Conservation (phyloP, 805 yeast species). For the Teunomyces stri region DNA sequence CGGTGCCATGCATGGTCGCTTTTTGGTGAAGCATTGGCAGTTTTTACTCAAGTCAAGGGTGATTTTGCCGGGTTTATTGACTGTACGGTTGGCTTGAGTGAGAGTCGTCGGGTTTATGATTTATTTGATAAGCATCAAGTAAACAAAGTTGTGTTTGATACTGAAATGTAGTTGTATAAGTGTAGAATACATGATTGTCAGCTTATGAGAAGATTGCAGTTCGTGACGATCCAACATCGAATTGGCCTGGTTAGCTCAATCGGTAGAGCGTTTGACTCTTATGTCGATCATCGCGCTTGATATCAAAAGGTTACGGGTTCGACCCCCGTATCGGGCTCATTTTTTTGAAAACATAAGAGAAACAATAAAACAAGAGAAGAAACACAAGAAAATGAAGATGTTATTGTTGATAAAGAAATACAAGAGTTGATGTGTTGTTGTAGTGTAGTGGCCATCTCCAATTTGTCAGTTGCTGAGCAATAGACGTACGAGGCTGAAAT, state of each 20-base stretch:
- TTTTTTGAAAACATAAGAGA: too few relatives aligned
- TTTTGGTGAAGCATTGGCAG: constrained; percentile 49
- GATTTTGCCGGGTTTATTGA: constrained; percentile 55
- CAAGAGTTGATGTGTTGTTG: too few relatives aligned
- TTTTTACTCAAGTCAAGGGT: constrained; percentile 43
- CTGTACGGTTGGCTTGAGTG: constrained; percentile 40
- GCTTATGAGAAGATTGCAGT: too few relatives aligned
- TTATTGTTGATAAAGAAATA: too few relatives aligned
- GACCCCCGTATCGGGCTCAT: constrained; percentile 18
- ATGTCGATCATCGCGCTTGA: constrained; percentile 2
- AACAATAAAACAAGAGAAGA: too few relatives aligned
- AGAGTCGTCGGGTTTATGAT: constrained; percentile 47
- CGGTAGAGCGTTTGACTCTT: constrained; percentile 14
- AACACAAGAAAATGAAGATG: too few relatives aligned
- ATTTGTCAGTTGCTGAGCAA: too few relatives aligned
- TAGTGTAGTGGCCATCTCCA: too few relatives aligned
- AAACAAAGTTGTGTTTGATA: constrained; percentile 51
- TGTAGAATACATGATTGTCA: too few relatives aligned
- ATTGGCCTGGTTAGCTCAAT: constrained; percentile 13
- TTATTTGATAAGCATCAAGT: constrained; percentile 53
- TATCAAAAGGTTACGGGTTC: constrained; percentile 19
- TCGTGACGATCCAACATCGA: too few relatives aligned
- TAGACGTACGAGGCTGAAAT: too few relatives aligned
- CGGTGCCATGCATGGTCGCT: constrained; percentile 61
- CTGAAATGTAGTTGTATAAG: background rate